phyloP scores from a whole-genome alignment of 2,329 filamentous ascomycete genomes.

The Scolecobasidium constrictum region DNA sequence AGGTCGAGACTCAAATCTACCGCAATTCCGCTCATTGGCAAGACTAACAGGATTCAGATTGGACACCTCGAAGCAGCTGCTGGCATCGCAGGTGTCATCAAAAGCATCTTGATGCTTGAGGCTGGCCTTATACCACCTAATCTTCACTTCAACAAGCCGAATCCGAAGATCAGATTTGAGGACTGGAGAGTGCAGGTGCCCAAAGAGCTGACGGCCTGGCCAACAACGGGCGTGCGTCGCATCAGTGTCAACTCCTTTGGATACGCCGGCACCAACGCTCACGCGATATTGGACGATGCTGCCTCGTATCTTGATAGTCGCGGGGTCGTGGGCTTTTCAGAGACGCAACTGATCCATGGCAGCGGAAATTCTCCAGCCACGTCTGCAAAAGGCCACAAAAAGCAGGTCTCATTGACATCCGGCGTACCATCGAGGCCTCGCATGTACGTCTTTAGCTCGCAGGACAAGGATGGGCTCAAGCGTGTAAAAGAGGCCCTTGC shows the following conservation, averaged over 20 bases:
- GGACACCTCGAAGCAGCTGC: constrained; percentile 36
- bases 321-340: neutral
- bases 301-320: neutral
- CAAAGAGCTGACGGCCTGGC: constrained; percentile 2
- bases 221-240: constrained; percentile 17
- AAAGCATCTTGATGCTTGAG: constrained; percentile 31
- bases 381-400: too few species aligned
- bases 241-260: constrained; percentile 48
- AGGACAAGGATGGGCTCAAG: neutral
- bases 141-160: constrained; percentile 19
- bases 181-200: constrained; percentile 5
- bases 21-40: neutral
- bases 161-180: constrained; percentile 9
- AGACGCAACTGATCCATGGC: neutral
- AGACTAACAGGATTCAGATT: constrained; percentile 17
- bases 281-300: constrained; percentile 37
- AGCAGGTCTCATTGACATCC: neutral
- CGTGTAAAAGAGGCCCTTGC: neutral
- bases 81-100: constrained; percentile 34
- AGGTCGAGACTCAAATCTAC: neutral
- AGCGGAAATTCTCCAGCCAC: neutral
- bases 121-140: constrained; percentile 27
- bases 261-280: constrained; percentile 47
- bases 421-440: neutral
- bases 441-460: neutral